A percentile compares a stretch with the other conserved stretches of the same genome.
phyloP scores from a whole-genome alignment of 192 early-diverging fungal genomes.

The Linnemannia elongata region DNA sequence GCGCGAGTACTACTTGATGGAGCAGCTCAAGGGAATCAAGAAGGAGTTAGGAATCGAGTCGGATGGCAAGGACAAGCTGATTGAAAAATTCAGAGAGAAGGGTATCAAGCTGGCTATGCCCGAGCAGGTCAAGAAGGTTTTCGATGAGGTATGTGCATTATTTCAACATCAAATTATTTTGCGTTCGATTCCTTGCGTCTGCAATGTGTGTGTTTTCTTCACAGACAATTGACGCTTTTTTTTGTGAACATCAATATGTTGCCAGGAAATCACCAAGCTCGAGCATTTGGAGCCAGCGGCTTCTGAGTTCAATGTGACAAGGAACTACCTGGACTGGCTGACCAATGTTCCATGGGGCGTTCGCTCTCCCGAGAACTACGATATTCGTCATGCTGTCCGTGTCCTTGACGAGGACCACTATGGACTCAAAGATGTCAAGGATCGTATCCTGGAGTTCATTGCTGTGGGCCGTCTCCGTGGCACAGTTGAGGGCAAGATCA shows the following conservation, averaged over 20 bases:
- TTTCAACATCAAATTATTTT: neutral
- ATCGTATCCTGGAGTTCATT: conserved; percentile 98
- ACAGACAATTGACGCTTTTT: neutral
- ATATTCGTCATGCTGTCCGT: conserved; percentile 84
- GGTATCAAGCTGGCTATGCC: conserved; percentile 91
- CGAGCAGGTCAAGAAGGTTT: conserved; percentile 91
- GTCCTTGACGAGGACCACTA: conserved; percentile 99
- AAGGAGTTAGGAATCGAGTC: conserved; percentile 97
- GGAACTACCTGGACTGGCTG: conserved; percentile 99
- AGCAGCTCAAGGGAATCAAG: conserved; percentile 99
- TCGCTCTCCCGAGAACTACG: conserved; percentile 92
- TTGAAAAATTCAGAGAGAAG: conserved; percentile 93
- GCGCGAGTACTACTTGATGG: conserved; percentile 99
- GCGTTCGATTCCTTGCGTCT: neutral
- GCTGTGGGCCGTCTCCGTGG: conserved; percentile 97
- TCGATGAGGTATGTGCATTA: conserved; percentile 79
- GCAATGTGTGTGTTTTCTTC: neutral
- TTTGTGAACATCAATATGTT: neutral
- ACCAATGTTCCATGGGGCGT: conserved; percentile 98
- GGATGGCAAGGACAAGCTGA: conserved; percentile 98
- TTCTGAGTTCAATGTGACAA: conserved; percentile 98
- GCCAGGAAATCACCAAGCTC: conserved; percentile 90
- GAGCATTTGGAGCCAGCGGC: conserved; percentile 94
- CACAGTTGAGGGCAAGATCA: conserved; percentile 98
- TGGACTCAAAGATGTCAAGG: conserved; percentile 99